Conservation (phyloP, 306 rosid species). For the Vigna hirtella region DNA sequence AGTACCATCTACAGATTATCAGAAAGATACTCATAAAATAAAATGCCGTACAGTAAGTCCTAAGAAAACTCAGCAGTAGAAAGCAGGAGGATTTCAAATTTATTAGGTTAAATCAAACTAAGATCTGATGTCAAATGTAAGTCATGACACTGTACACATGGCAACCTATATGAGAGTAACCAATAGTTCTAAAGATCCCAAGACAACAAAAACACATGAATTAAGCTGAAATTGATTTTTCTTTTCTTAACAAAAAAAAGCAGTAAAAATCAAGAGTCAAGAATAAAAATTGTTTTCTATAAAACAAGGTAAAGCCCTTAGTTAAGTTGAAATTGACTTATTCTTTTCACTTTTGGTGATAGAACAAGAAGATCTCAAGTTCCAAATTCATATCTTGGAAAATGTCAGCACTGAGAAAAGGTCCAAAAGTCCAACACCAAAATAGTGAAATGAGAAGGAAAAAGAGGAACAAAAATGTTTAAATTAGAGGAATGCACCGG, state of each 20-base stretch:
- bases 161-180: neutral
- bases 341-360: no score
- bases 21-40: conserved; percentile 13
- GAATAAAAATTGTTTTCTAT: neutral
- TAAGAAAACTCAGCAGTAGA: neutral
- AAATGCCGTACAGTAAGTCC: conserved; percentile 6
- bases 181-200: conserved; percentile 31
- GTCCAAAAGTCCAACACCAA: conserved; percentile 36
- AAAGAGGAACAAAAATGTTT: conserved; percentile 1
- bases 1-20: conserved; percentile 7
- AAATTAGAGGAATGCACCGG: conserved; percentile 25
- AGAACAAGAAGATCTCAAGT: conserved; percentile 22
- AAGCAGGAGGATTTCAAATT: conserved; percentile 16
- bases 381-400: conserved; percentile 22
- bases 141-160: conserved; percentile 14
- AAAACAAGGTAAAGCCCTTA: neutral
- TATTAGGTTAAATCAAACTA: conserved; percentile 17
- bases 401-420: conserved; percentile 21
- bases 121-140: conserved; percentile 19
- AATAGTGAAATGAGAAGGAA: conserved; percentile 9
- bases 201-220: neutral
- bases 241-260: neutral
- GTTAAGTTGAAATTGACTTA: conserved; percentile 18
- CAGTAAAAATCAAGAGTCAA: neutral
- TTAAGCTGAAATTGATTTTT: neutral